phyloP scores from a whole-genome alignment of 202 grass and related monocot species.

The Musa balbisiana region DNA sequence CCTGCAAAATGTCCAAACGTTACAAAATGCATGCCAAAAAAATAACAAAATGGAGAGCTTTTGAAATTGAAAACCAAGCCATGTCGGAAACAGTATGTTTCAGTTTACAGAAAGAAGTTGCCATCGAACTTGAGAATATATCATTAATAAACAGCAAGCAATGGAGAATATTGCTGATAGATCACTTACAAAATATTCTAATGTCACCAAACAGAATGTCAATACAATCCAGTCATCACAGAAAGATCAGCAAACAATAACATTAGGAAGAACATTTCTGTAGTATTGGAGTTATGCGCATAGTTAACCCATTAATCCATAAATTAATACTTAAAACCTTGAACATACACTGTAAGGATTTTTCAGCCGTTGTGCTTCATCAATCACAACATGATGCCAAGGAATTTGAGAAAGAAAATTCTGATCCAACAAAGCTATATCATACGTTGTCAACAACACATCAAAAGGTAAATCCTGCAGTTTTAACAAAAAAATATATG shows the following conservation, averaged over 20 bases:
- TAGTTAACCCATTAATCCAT: too few relatives aligned
- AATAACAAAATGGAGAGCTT: constrained; percentile 1
- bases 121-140: background rate
- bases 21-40: background rate
- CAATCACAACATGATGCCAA: constrained; percentile 64
- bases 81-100: background rate
- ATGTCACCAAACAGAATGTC: too few relatives aligned
- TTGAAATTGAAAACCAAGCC: constrained; percentile 1
- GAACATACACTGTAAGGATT: constrained; percentile 68
- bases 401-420: constrained; percentile 88
- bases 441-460: constrained; percentile 82
- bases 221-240: too few relatives aligned
- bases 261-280: too few relatives aligned
- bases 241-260: too few relatives aligned
- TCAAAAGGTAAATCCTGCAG: constrained; percentile 70
- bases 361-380: constrained; percentile 88
- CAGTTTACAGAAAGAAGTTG: too few relatives aligned
- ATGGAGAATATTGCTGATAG: too few relatives aligned
- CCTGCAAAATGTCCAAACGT: constrained; percentile 26
- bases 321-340: background rate
- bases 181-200: too few relatives aligned
- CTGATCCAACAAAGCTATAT: constrained; percentile 79
- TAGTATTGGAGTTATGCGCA: too few relatives aligned
- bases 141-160: background rate
- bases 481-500: constrained; percentile 5